phyloP scores from a whole-genome alignment of 2,329 filamentous ascomycete genomes.

The Aspergillus sp. region DNA sequence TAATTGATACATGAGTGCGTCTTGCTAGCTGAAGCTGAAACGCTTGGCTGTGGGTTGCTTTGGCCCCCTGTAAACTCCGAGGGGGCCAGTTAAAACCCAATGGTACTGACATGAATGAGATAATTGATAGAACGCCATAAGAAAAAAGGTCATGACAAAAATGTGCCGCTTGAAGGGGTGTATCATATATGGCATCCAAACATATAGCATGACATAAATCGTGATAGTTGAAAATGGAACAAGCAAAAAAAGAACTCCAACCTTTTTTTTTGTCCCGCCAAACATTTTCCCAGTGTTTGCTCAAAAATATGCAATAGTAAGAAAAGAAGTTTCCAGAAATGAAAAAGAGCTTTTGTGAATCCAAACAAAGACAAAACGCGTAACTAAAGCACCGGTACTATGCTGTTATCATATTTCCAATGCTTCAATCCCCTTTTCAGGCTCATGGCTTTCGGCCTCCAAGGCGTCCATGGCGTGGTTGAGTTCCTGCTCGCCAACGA shows the following conservation, averaged over 20 bases:
- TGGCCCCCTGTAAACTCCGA: neutral
- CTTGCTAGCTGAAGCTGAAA: neutral
- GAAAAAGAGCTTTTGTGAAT: neutral
- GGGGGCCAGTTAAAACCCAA: neutral
- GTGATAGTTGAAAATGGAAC: neutral
- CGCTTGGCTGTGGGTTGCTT: neutral
- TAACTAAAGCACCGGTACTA: neutral
- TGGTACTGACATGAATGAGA: constrained; percentile 1
- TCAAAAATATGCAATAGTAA: neutral
- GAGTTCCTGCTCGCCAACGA: constrained; percentile 74
- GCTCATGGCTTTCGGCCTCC: constrained; percentile 36
- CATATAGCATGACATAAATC: neutral
- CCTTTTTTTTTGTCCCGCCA: neutral
- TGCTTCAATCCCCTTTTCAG: constrained; percentile 14
- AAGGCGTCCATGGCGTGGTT: constrained; percentile 72
- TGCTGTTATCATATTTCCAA: constrained; percentile 30
- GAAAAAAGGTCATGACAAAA: neutral
- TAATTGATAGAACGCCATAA: neutral
- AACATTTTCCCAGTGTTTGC: neutral
- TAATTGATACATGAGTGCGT: neutral
- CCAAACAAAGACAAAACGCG: neutral
- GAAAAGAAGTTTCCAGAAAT: neutral
- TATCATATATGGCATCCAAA: neutral
- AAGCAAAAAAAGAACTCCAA: neutral
- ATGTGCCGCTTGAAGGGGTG: neutral